Evolutionary conservation across 768 basidiomycete genomes (phyloP).

Genomic region (Nevesoporus exiguus): DNA sequence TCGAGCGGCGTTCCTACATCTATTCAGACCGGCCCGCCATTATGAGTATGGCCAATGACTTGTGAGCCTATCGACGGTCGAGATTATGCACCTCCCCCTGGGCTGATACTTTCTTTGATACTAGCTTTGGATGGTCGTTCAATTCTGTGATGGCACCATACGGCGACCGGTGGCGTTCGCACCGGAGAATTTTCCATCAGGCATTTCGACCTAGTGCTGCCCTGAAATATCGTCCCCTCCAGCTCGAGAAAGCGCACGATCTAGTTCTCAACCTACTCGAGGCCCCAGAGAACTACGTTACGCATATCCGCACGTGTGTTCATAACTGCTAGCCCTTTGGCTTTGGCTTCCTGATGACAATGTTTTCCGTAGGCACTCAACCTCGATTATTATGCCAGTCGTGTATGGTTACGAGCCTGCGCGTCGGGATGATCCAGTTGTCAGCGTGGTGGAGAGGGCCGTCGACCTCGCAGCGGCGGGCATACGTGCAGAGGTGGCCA

Average conservation of each 20-base stretch:
- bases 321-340: background rate
- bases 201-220: slow-evolving; percentile 23
- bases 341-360: background rate
- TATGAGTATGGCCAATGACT: slow-evolving; percentile 28
- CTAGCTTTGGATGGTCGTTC: slow-evolving; percentile 30
- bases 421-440: slow-evolving; percentile 24
- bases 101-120: background rate
- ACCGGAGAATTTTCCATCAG: slow-evolving; percentile 28
- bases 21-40: slow-evolving; percentile 43
- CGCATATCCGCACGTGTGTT: slow-evolving; percentile 27
- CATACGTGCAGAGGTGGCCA: slow-evolving; percentile 29
- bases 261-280: slow-evolving; percentile 27
- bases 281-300: slow-evolving; percentile 11
- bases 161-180: slow-evolving; percentile 28
- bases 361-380: slow-evolving; percentile 16
- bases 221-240: slow-evolving; percentile 18
- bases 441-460: slow-evolving; percentile 26
- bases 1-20: slow-evolving; percentile 42
- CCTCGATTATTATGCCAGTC: slow-evolving; percentile 29
- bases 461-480: slow-evolving; percentile 17
- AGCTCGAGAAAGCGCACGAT: slow-evolving; percentile 26
- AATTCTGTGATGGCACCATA: slow-evolving; percentile 30
- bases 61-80: slow-evolving; percentile 17
- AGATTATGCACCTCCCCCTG: background rate
- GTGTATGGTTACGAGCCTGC: slow-evolving; percentile 31